Conservation (phyloP, 148 eudicot genomes). For the Selenicereus undatus region DNA sequence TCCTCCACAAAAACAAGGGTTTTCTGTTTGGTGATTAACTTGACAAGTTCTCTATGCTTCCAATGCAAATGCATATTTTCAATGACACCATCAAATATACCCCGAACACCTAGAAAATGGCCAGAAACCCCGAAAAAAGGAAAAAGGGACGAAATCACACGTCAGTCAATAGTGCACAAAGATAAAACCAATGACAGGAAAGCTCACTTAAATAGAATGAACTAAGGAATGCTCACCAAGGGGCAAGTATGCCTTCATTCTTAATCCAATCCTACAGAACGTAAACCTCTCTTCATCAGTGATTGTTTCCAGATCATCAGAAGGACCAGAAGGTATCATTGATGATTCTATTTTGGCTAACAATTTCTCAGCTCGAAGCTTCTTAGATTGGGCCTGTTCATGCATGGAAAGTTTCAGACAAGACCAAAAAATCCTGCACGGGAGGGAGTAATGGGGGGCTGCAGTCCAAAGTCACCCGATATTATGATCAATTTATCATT, state of each 20-base stretch:
- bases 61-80: constrained; percentile 99
- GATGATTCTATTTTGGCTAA: constrained; percentile 77
- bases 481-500: too few relatives aligned
- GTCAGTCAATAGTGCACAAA: not conserved
- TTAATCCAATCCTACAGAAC: constrained; percentile 78
- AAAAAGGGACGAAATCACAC: not conserved
- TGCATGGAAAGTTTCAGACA: constrained; percentile 23
- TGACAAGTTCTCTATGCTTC: constrained; percentile 98
- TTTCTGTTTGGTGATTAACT: constrained; percentile 89
- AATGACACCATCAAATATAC: constrained; percentile 96
- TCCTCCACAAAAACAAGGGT: constrained; percentile 82
- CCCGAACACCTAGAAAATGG: constrained; percentile 73
- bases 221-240: constrained; percentile 55
- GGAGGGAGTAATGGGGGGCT: not conserved
- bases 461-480: not conserved
- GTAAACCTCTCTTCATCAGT: constrained; percentile 91
- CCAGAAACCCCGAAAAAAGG: not conserved
- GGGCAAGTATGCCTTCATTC: constrained; percentile 97
- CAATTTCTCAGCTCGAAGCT: constrained; percentile 73
- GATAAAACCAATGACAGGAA: not conserved
- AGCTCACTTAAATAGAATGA: not conserved
- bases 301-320: constrained; percentile 92
- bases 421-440: not conserved
- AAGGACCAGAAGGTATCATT: constrained; percentile 79
- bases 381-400: constrained; percentile 78